Percentiles rank a stretch among this genome's conserved stretches.
phyloP scores from a whole-genome alignment of 2,329 filamentous ascomycete species.

The Phoma sp. region DNA sequence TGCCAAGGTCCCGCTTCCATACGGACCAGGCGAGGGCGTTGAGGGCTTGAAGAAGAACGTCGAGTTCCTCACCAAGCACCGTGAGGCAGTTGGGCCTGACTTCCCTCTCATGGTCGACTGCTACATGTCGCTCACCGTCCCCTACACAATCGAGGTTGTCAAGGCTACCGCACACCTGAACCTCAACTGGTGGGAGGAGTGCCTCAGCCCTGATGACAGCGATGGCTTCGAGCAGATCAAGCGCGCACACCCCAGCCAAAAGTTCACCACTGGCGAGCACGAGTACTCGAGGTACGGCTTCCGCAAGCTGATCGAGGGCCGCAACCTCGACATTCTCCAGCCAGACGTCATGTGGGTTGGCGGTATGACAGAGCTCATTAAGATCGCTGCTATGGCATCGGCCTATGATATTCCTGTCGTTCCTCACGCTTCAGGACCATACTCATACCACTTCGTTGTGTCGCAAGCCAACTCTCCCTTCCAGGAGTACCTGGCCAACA shows the following conservation, averaged over 20 bases:
- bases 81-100: conserved; percentile 83
- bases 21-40: conserved; percentile 85
- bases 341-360: conserved; percentile 98
- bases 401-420: conserved; percentile 95
- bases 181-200: conserved; percentile 99
- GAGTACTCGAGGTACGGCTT: conserved; percentile 95
- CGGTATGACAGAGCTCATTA: conserved; percentile 89
- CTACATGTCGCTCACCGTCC: conserved; percentile 94
- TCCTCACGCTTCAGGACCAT: conserved; percentile 91
- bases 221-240: conserved; percentile 92
- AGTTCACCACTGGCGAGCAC: conserved; percentile 96
- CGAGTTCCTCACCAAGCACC: conserved; percentile 84
- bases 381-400: conserved; percentile 85
- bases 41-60: conserved; percentile 87
- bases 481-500: conserved; percentile 95
- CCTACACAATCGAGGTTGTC: conserved; percentile 90
- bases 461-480: conserved; percentile 93
- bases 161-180: conserved; percentile 82
- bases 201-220: conserved; percentile 86
- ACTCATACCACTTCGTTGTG: conserved; percentile 95
- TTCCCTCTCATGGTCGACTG: conserved; percentile 96
- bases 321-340: conserved; percentile 92
- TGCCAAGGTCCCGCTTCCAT: conserved; percentile 88
- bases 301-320: conserved; percentile 89
- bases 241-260: conserved; percentile 84